Base-by-base conservation (phyloP, 2,329 filamentous ascomycete genomes). In the Arachnomyces sp. region DNA sequence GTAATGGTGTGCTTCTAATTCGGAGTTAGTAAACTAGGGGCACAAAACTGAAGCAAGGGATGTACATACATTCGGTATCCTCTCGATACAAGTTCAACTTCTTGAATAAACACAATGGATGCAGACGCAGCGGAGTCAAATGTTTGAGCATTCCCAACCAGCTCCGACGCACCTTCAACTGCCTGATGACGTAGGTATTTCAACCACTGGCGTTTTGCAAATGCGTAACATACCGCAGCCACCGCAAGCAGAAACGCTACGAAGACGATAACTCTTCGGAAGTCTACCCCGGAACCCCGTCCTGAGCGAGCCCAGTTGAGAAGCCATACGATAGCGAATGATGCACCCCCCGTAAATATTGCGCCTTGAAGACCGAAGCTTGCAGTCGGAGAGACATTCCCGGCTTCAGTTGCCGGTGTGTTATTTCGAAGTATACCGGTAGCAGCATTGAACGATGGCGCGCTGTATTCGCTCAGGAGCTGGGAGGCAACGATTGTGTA, bases 401-500 rank as follows among this genome's bases (percentile, higher is more conserved):
- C 52, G 13, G 57, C 53, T 7, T 60, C 56, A 18, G 55, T 42
- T 13, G 51, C 49, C 17, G 52, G 52, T 8, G 55, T 52, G 7
- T 31, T 17, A 36, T 55, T 54, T 14, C 60, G 54, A 15, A 57
- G 46, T 11, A 63, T 53, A 31, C 60, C 57, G 21, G 55, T 48
- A 14, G 62, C 58, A 17, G 63, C 61, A 7, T 56, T 60, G 47
- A 66, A 65, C 30, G 63, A 63, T 3, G 62, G 60, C 9, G 64
- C 60, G 42, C 57, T 62, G 45, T 65, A 61, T 75, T 77, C 84
- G 54, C 79, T 87, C 31, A 95, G 72, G 11, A 95, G 74, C 59
- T 95, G 88, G 15, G 89, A 95, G 37, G 88, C 88, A 55, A 95
- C 84, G 49, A 95, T 86, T 15, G 86, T 84, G 65, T 95, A 95